Evolutionary conservation across 192 early-diverging fungal species (phyloP), one percentile per base, ranked within the genome.

Genomic region (Linnemannia hyalina): DNA sequence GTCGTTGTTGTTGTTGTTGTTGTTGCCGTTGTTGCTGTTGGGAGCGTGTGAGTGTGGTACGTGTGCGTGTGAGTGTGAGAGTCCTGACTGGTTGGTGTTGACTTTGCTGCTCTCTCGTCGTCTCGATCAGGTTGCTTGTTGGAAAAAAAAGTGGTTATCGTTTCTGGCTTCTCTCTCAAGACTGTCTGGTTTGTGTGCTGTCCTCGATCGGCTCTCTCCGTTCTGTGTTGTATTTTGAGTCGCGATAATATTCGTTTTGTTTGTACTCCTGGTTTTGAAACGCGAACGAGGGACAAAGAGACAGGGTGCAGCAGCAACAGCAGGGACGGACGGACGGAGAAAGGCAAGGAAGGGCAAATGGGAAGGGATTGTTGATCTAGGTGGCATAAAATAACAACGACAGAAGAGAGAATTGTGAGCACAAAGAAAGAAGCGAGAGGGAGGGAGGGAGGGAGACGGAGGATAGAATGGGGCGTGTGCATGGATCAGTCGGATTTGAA

Each of bases 341-440:
- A 68, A 68, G 70, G 52, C 23, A 65, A 36, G n/a, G 35, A 44
- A n/a, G 23, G 32, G 54, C 49, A 36, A 46, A 46, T 46, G 13
- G 44, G 72, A 60, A 60, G 35, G 76, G 76, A 49, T 76, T 79
- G 73, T 60, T 29, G 70, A 74, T 85, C 82, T 80, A 80, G 73
- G 42, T 41, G 26, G 38, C 41, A 74, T 52, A 54, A 78, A 71
- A 20, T 35, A 18, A 63, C 35, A 49, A 68, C 2, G 26, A 60
- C 3, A 63, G 10, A 42, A 44, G 35, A 69, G 72, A 26, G 44
- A 60, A 72, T 8, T 49, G 41, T 74, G 44, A 74, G 44, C 41
- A 54, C 11, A 73, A 26, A 23, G 40, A 73, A 5, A 70, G n/a
- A 20, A 70, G 36, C 32, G 40, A 42, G 6, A 35, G 20, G 26